Percentiles rank a stretch among this genome's conserved stretches.
phyloP scores from a whole-genome alignment of 768 basidiomycete genomes.

The Leccinellum luteum region DNA sequence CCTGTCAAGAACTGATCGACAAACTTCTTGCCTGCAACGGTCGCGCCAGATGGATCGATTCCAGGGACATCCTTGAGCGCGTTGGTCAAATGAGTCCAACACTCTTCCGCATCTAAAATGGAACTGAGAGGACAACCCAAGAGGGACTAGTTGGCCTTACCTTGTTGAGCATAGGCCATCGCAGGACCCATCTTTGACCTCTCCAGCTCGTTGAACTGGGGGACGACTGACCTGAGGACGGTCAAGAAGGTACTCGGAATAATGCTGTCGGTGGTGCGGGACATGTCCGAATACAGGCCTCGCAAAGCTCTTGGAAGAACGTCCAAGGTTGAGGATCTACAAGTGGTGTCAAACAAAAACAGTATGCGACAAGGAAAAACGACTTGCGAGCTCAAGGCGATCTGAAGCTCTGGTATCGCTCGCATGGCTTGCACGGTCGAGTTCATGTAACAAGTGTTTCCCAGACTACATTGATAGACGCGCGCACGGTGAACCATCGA shows the following conservation, averaged over 20 bases:
- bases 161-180: slow-evolving; percentile 79
- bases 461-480: slow-evolving; percentile 47
- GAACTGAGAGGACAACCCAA: slow-evolving; percentile 2
- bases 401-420: slow-evolving; percentile 84
- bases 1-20: slow-evolving; percentile 82
- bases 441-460: slow-evolving; percentile 99
- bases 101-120: slow-evolving; percentile 87
- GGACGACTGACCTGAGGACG: slow-evolving; percentile 71
- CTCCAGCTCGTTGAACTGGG: slow-evolving; percentile 85
- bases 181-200: slow-evolving; percentile 40
- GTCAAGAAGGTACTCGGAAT: slow-evolving; percentile 68
- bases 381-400: slow-evolving; percentile 60
- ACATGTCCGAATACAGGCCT: slow-evolving; percentile 72
- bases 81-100: slow-evolving; percentile 51
- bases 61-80: slow-evolving; percentile 57
- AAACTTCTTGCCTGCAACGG: slow-evolving; percentile 49
- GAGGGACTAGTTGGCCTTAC: slow-evolving; percentile 16
- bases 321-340: slow-evolving; percentile 37
- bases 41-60: slow-evolving; percentile 28
- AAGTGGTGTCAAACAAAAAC: not conserved
- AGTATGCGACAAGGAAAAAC: not conserved
- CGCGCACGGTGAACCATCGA: not conserved
- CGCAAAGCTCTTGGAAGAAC: slow-evolving; percentile 54
- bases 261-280: slow-evolving; percentile 69
- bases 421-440: slow-evolving; percentile 92